Percentiles rank a stretch among this genome's conserved stretches.
Conservation (phyloP, 768 basidiomycete species). For the Wakefieldia striispora region DNA sequence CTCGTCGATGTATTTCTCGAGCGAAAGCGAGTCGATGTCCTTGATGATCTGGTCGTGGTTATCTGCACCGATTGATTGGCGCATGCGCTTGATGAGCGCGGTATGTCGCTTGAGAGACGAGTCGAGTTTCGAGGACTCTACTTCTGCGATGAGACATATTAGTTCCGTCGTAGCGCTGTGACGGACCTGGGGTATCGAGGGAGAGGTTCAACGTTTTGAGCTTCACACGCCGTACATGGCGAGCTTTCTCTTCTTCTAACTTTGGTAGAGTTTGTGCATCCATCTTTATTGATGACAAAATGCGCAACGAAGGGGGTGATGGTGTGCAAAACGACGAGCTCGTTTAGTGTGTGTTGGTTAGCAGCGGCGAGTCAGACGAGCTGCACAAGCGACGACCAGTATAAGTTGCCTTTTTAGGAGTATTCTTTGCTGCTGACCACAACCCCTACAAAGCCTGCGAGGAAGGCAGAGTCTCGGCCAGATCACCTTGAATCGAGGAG, state of each 20-base stretch:
- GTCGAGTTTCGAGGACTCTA: slow-evolving; percentile 78
- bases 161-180: background rate
- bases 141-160: slow-evolving; percentile 5
- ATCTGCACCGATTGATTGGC: slow-evolving; percentile 79
- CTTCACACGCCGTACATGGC: slow-evolving; percentile 54
- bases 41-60: slow-evolving; percentile 87
- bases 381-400: background rate
- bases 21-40: slow-evolving; percentile 84
- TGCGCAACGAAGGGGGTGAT: background rate
- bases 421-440: background rate
- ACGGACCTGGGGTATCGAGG: slow-evolving; percentile 48
- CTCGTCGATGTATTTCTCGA: slow-evolving; percentile 97
- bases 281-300: slow-evolving; percentile 14
- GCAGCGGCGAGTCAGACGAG: background rate
- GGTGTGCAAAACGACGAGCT: slow-evolving; percentile 1
- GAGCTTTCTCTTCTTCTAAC: slow-evolving; percentile 49
- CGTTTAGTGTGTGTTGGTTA: slow-evolving; percentile 7
- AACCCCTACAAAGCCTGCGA: no score
- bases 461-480: no score
- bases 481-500: no score
- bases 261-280: slow-evolving; percentile 30
- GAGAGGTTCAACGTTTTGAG: slow-evolving; percentile 57
- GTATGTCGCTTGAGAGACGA: slow-evolving; percentile 96
- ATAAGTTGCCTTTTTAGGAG: slow-evolving; percentile 16
- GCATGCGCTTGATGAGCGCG: slow-evolving; percentile 90